phyloP scores from a whole-genome alignment of 148 eudicot species.

The Chenopodium berlandieri region DNA sequence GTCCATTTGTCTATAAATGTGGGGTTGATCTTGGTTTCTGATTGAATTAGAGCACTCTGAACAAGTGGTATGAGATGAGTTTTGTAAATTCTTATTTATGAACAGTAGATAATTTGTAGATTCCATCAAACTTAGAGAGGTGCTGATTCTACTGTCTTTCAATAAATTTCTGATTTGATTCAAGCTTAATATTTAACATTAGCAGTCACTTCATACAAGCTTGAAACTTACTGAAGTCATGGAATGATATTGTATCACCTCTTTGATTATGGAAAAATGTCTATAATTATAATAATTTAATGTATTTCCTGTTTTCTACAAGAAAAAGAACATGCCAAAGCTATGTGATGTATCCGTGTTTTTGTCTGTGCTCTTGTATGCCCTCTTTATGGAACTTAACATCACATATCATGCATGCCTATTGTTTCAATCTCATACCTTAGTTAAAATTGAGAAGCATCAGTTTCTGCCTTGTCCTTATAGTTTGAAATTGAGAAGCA shows the following conservation, averaged over 20 bases:
- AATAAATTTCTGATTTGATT: background rate
- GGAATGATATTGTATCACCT: background rate
- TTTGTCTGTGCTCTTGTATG: background rate
- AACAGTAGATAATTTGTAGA: no score
- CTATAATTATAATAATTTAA: no score
- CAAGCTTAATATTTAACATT: background rate
- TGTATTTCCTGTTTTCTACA: background rate
- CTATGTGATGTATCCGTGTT: background rate
- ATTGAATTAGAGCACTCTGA: background rate
- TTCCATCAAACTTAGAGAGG: background rate
- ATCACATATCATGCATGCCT: background rate
- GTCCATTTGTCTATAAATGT: background rate
- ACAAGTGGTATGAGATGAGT: background rate
- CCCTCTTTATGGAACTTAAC: background rate
- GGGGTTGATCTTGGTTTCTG: background rate
- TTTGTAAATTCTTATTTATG: no score
- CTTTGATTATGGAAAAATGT: no score
- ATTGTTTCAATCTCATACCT: background rate
- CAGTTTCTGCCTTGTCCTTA: no score
- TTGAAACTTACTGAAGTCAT: background rate
- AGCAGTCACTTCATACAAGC: background rate
- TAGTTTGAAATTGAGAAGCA: background rate
- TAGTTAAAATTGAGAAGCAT: no score
- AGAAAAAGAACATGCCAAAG: background rate
- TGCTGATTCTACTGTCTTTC: no score